Evolutionary conservation across 2,329 filamentous ascomycete genomes (phyloP).

Genomic region (Aspergillus hiratsukae): DNA sequence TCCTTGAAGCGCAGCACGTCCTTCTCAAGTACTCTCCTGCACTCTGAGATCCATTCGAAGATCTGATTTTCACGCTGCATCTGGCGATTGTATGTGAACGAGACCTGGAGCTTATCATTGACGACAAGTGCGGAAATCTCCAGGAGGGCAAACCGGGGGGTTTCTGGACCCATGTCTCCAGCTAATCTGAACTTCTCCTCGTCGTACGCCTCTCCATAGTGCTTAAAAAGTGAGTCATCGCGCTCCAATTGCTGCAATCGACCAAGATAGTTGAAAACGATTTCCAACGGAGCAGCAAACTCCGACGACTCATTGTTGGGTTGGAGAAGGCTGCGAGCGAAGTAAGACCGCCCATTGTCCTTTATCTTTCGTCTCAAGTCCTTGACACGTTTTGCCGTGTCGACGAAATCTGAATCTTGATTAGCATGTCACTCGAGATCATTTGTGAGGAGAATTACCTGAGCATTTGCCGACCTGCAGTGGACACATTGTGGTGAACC

Average conservation of each 20-base stretch:
- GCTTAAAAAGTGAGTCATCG: conserved; percentile 39
- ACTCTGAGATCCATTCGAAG: conserved; percentile 40
- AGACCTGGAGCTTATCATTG: conserved; percentile 44
- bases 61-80: conserved; percentile 45
- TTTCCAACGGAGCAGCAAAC: conserved; percentile 38
- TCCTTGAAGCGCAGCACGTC: conserved; percentile 22
- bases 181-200: conserved; percentile 29
- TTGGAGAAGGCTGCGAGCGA: conserved; percentile 28
- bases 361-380: conserved; percentile 33
- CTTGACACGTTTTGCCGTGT: conserved; percentile 35
- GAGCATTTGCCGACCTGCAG: conserved; percentile 29
- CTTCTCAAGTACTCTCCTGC: conserved; percentile 33
- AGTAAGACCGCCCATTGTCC: conserved; percentile 32
- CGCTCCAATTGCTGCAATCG: conserved; percentile 44
- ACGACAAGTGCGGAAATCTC: conserved; percentile 49
- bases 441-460: conserved; percentile 14
- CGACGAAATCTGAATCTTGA: conserved; percentile 18
- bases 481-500: conserved; percentile 48
- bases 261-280: conserved; percentile 39
- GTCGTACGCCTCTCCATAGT: conserved; percentile 33
- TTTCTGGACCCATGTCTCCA: conserved; percentile 42
- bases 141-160: conserved; percentile 46
- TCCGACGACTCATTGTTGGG: conserved; percentile 25
- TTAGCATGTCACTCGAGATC: conserved; percentile 7
- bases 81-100: conserved; percentile 47